These are phyloP conservation scores for Scalesia atractyloides DNA, from an alignment of 129 eudicot species.

Conservation along the genomic window DNA sequence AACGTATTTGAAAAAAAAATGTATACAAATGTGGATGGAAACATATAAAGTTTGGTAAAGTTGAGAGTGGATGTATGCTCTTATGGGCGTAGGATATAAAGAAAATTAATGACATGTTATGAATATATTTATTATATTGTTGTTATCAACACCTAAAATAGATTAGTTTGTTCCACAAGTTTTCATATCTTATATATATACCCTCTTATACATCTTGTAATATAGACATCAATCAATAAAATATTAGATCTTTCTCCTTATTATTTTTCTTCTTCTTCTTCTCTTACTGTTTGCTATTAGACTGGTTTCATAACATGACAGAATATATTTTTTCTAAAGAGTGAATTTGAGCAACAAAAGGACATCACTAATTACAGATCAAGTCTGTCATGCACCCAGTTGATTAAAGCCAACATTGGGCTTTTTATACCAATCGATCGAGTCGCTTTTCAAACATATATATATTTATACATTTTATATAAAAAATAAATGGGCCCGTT, in stretches of 20 bases:
- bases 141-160: too few species aligned
- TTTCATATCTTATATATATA: too few species aligned
- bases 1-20: background rate
- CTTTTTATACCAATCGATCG: background rate
- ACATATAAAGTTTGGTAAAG: slow-evolving; percentile 22
- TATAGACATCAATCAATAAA: too few species aligned
- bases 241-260: too few species aligned
- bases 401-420: background rate
- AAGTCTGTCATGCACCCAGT: slow-evolving; percentile 30
- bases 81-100: background rate
- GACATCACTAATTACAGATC: slow-evolving; percentile 10
- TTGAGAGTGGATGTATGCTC: background rate
- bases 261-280: too few species aligned
- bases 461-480: background rate
- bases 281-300: too few species aligned
- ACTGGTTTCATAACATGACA: too few species aligned
- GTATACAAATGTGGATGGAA: slow-evolving; percentile 14
- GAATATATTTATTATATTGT: too few species aligned
- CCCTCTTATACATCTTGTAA: too few species aligned
- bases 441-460: background rate
- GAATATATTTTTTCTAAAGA: slow-evolving; percentile 15
- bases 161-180: too few species aligned
- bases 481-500: background rate
- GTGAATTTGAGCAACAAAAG: slow-evolving; percentile 31
- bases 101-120: background rate